Base-by-base conservation (phyloP, 768 basidiomycete species). In the Pisolithus tinctorius region DNA sequence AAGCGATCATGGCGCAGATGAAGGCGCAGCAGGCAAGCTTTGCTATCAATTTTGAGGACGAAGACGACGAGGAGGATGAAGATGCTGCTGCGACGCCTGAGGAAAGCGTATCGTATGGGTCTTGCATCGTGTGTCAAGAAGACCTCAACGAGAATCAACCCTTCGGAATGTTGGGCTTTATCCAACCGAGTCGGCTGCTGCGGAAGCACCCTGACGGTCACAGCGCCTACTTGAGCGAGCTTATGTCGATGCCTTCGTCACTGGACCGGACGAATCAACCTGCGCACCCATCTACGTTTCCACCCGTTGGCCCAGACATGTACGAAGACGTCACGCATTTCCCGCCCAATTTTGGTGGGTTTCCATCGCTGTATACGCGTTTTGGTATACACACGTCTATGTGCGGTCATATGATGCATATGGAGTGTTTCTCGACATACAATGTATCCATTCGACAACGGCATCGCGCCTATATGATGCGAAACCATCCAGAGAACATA, bases 81-180 rank as follows among this genome's bases (percentile, higher is more conserved):
- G 77, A 78, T 8, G 63, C 69, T 60, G 72, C 69, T 4, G 72
- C 72, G 36, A 70, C 75, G 7, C 70, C 67, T 1, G 76, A 76
- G 16, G 72, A 75, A 44, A 62, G 75, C 20, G 63, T 77, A 2
- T 84, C 85, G 11, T 86, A 83, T 53, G 95, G 95, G 2, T 87
- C 86, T n/a, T 99, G 96, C 64, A 98, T 99, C 55, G 93, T 98
- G 9, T 99, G 96, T 59, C 96, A 98, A 64, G 96, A 98, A 63
- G 90, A 93, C 54, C 79, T 97, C 47, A 87, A 82, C 57, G 63
- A 77, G 2, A 69, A 76, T 14, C 77, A 79, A 53, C 73, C 88
- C 0, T 98, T 96, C 66, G 96, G 96, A 5, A 80, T 81, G 29
- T 79, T 99, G 16, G 91, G 88, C 1, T 72, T 94, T 43, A 64